Evolutionary conservation across 1,139 yeast genomes (phyloP), one percentile per base, ranked within the genome.

Genomic region (Debaryomyces robertsiae): DNA sequence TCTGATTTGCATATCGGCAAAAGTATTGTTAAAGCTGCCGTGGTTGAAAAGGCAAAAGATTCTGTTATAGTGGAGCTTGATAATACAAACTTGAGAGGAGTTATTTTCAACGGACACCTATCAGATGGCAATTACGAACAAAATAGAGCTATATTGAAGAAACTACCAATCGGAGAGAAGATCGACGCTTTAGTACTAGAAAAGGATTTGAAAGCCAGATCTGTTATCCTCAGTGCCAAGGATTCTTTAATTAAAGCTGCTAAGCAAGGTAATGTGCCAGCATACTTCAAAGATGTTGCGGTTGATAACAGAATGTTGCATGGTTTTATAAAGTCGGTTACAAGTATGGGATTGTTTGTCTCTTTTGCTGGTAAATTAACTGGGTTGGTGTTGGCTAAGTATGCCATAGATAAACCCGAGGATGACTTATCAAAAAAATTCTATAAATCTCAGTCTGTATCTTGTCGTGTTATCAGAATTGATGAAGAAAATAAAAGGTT

Each of bases 381-480:
- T 24, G 98, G 97, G 36, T 74, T 93, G 51, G 86, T 89, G 3
- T 76, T 87, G 49, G 89, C 93, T 44, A 82, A 84, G 57, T 83
- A 84, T 54, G 84, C 91, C 13, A 73, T 80, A 14, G 79, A 77
- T 34, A 70, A 73, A 40, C 72, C 73, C 30, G 73, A 73, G 33
- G 79, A 77, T 22, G 83, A 84, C 50, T 73, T 87, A 41, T 68
- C 75, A 15, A 71, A 76, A 38, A 67, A 73, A 32, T 89, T 82
- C 54, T 68, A 71, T 54, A 79, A 78, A 50, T 68, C 73, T 49
- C 95, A 88, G 65, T 81, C 95, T 2, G 78, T 89, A 11, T 55
- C 78, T 3, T 85, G 88, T 52, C 77, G 75, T 45, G 81, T 84
- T 18, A 67, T 83, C 45, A 76, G 82, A 57, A 67, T 74, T 29